Evolutionary conservation across 1,139 yeast species (phyloP).

Genomic region (Sugiyamaella sp.): DNA sequence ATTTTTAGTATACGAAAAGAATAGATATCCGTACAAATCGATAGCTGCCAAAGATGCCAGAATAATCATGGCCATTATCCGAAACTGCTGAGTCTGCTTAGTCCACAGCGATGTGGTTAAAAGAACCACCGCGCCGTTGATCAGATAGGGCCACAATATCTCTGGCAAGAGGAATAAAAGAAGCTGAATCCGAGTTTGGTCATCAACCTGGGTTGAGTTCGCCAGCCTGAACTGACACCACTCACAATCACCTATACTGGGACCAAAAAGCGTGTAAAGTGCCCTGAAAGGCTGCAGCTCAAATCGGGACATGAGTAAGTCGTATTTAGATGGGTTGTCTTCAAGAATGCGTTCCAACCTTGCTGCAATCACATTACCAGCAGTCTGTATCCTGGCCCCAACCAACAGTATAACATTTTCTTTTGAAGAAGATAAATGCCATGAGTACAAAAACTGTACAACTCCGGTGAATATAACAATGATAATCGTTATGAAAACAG

Average conservation of each 20-base stretch:
- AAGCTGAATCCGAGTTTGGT: slow-evolving; percentile 21
- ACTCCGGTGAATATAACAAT: slow-evolving; percentile 14
- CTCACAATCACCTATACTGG: slow-evolving; percentile 32
- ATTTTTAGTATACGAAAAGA: slow-evolving; percentile 22
- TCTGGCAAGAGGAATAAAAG: slow-evolving; percentile 31
- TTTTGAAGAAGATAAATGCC: slow-evolving; percentile 5
- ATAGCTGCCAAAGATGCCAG: slow-evolving; percentile 16
- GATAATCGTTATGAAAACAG: slow-evolving; percentile 10
- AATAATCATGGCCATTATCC: slow-evolving; percentile 19
- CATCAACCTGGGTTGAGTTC: slow-evolving; percentile 15
- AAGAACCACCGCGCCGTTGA: slow-evolving; percentile 28
- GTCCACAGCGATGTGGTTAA: slow-evolving; percentile 28
- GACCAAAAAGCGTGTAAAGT: slow-evolving; percentile 35
- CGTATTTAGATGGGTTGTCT: slow-evolving; percentile 17
- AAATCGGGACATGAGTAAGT: slow-evolving; percentile 29
- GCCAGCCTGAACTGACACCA: slow-evolving; percentile 32
- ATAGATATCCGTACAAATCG: slow-evolving; percentile 23
- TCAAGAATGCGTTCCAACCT: slow-evolving; percentile 24
- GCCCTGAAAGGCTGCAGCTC: slow-evolving; percentile 30
- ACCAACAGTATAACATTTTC: slow-evolving; percentile 29
- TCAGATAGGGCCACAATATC: slow-evolving; percentile 30
- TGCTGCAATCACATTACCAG: slow-evolving; percentile 29
- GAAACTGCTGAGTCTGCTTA: slow-evolving; percentile 28
- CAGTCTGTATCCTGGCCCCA: slow-evolving; percentile 32
- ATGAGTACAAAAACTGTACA: slow-evolving; percentile 13